These are phyloP conservation scores for Cyclostephanos invisitatus DNA, from an alignment of 108 stramenopile genomes.

Conservation along the genomic window DNA sequence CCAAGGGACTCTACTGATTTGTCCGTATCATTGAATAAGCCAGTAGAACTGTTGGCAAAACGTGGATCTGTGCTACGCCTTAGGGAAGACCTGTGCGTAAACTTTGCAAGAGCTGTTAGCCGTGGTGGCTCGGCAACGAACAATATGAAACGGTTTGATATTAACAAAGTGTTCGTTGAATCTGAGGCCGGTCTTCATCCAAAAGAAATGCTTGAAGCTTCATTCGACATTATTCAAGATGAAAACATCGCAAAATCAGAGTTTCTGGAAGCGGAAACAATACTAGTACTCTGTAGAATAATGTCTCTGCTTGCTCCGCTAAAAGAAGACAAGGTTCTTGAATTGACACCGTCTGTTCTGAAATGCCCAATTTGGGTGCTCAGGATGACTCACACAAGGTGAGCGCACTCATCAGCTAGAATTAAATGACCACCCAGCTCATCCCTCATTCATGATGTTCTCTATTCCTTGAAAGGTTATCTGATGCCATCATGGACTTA, in stretches of 20 bases:
- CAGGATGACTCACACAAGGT: constrained; percentile 59
- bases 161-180: constrained; percentile 66
- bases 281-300: constrained; percentile 62
- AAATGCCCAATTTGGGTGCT: constrained; percentile 72
- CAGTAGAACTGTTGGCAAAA: constrained; percentile 65
- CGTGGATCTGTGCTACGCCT: constrained; percentile 60
- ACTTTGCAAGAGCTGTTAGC: constrained; percentile 75
- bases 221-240: constrained; percentile 81
- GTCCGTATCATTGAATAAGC: constrained; percentile 40
- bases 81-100: constrained; percentile 69
- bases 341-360: constrained; percentile 31
- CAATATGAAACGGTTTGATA: constrained; percentile 74
- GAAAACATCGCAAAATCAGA: constrained; percentile 43
- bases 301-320: constrained; percentile 41
- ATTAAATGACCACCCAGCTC: background rate
- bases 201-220: constrained; percentile 72
- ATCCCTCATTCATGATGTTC: background rate
- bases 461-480: constrained; percentile 11
- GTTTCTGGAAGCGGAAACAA: constrained; percentile 63
- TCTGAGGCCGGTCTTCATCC: constrained; percentile 74
- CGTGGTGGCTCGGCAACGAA: constrained; percentile 66
- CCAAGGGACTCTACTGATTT: constrained; percentile 45
- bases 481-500: constrained; percentile 78
- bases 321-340: constrained; percentile 19
- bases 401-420: background rate